Evolutionary conservation across 495 filamentous ascomycete species (phyloP), one percentile per base, ranked within the genome.

Genomic region (Podospora pseudoanserina): DNA sequence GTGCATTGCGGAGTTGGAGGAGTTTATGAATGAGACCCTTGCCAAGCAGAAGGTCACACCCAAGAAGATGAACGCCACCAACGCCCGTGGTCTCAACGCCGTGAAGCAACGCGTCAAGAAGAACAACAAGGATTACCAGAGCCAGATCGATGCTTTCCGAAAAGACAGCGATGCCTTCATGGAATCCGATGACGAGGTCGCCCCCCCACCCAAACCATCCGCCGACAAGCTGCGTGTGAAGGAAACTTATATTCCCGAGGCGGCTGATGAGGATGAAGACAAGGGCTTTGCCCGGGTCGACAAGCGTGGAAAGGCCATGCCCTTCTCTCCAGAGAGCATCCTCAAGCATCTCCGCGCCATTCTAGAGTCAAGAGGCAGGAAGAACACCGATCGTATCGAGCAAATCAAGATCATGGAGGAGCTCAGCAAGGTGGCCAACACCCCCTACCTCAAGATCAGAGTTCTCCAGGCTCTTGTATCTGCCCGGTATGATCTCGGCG

Each of bases 41-140:
- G 86, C 90, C 74, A 97, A 97, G 83, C 92, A 97, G 79, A 99
- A 98, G 83, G 90, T 94, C 70, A 90, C 93, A 6, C 90, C 91
- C 63, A 97, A 96, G 88, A 98, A 97, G 86, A 96, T 98, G 94
- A 99, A 97, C 79, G 92, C 94, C 55, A 93, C 90, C 76, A 96
- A 93, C 74, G 89, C 93, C 67, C 91, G 93, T 82, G 92, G 93
- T 74, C 86, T 99, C 73, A 99, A 97, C 75, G 91, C 92, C 62
- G 91, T 98, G 71, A 96, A 97, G 83, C 95, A 99, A 80, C 89
- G 90, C 78, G 92, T 98, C 83, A 92, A 94, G 87, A 97, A 96
- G 84, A 96, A 94, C 83, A 98, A 97, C 87, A 94, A 96, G 82
- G 93, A 96, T 44, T 96, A 96, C 77, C 85, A 90, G 73, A 82